These are phyloP conservation scores for Hypsizygus marmoreus DNA, from an alignment of 768 basidiomycete species.

Conservation along the genomic window DNA sequence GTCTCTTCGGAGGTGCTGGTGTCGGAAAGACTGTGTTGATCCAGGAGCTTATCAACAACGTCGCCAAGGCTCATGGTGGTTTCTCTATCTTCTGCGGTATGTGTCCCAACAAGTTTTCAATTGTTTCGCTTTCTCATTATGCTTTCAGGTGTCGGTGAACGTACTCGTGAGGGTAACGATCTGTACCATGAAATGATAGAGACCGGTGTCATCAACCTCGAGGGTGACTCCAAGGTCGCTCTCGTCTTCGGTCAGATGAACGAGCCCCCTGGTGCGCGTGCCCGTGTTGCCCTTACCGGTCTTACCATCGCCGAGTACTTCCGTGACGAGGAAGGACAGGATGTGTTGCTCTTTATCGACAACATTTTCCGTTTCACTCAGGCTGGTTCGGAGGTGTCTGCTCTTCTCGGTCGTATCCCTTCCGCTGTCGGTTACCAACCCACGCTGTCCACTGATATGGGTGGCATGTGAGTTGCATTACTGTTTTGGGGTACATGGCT, in stretches of 20 bases:
- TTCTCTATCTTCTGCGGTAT: constrained; percentile 99
- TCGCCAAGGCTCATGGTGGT: constrained; percentile 99
- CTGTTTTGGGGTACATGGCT: constrained; percentile 3
- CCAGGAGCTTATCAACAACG: constrained; percentile 99
- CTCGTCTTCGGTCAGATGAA: constrained; percentile 99
- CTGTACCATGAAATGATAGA: constrained; percentile 99
- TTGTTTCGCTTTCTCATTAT: constrained; percentile 1
- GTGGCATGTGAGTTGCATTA: constrained; percentile 80
- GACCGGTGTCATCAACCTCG: constrained; percentile 99
- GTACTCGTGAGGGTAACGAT: constrained; percentile 99
- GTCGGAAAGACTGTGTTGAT: constrained; percentile 99
- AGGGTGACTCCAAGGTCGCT: constrained; percentile 99
- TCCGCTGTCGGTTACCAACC: constrained; percentile 99
- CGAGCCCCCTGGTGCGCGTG: constrained; percentile 99
- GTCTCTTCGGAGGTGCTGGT: constrained; percentile 99
- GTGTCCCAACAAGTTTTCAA: constrained; percentile 22
- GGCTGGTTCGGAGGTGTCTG: constrained; percentile 99
- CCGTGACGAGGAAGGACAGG: constrained; percentile 99
- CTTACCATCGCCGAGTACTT: constrained; percentile 99
- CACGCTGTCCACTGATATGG: constrained; percentile 99
- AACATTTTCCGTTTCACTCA: constrained; percentile 99
- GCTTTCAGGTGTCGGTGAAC: constrained; percentile 91
- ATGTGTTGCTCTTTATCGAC: constrained; percentile 99
- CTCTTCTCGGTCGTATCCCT: constrained; percentile 99
- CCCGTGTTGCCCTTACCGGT: constrained; percentile 99